Conservation (phyloP, 1,139 yeast genomes). For the Candida sanyaensis region DNA sequence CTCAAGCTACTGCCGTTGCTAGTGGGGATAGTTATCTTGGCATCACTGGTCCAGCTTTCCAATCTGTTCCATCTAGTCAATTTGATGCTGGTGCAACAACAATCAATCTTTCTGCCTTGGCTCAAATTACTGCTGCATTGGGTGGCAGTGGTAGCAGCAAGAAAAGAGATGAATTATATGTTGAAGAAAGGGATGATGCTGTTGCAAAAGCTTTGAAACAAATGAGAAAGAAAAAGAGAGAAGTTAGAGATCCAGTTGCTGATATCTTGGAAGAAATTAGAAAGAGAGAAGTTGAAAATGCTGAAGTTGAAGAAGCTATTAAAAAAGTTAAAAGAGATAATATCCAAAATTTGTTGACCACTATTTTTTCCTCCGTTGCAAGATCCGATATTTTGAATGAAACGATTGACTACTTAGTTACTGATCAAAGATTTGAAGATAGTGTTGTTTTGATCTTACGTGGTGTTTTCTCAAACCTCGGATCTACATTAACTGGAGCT, state of each 20-base stretch:
- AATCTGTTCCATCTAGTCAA: conserved; percentile 13
- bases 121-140: conserved; percentile 12
- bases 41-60: conserved; percentile 14
- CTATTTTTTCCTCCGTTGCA: conserved; percentile 31
- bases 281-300: conserved; percentile 14
- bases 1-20: not conserved
- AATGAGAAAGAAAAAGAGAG: conserved; percentile 6
- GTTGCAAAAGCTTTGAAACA: not conserved
- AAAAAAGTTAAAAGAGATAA: conserved; percentile 30
- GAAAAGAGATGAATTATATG: conserved; percentile 5
- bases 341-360: conserved; percentile 33
- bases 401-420: conserved; percentile 27
- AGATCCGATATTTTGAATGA: conserved; percentile 31
- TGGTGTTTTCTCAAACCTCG: conserved; percentile 26
- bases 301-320: conserved; percentile 11
- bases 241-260: conserved; percentile 7
- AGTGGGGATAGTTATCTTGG: conserved; percentile 6
- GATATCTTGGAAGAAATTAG: conserved; percentile 7
- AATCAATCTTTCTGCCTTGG: conserved; percentile 13
- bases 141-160: conserved; percentile 3
- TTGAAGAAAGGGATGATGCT: conserved; percentile 5
- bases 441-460: conserved; percentile 26
- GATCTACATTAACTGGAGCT: conserved; percentile 16
- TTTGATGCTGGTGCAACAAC: conserved; percentile 12
- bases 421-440: conserved; percentile 29